phyloP scores from a whole-genome alignment of 2,329 filamentous ascomycete genomes.

The Metarhizium robertsii region DNA sequence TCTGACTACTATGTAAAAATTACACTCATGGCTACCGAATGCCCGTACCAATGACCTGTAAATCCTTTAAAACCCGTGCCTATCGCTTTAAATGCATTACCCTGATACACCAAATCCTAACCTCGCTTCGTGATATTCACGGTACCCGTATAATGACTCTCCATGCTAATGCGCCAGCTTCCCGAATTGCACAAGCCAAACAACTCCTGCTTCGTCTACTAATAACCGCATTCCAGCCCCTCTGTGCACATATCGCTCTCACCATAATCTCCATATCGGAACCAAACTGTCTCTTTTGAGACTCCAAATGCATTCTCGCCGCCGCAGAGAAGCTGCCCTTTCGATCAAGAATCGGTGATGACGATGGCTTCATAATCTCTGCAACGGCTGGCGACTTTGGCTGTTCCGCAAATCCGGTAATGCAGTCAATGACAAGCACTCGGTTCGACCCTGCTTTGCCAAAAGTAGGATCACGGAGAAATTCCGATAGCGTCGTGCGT shows the following conservation, averaged over 20 bases:
- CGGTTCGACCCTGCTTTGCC: conserved; percentile 19
- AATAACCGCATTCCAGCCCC: conserved; percentile 64
- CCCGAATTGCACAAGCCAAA: conserved; percentile 63
- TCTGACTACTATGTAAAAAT: neutral
- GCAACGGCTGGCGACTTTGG: conserved; percentile 39
- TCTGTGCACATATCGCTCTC: conserved; percentile 63
- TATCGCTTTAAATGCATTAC: neutral
- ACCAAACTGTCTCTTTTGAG: conserved; percentile 46
- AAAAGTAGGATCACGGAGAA: conserved; percentile 29
- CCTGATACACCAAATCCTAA: neutral
- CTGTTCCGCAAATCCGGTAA: conserved; percentile 40
- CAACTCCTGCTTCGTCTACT: conserved; percentile 60
- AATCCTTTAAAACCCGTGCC: neutral
- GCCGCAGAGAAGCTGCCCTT: conserved; percentile 32
- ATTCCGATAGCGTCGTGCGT: conserved; percentile 34
- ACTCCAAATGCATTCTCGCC: conserved; percentile 46
- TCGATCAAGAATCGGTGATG: conserved; percentile 21
- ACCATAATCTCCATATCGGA: conserved; percentile 63
- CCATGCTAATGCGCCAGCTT: conserved; percentile 63
- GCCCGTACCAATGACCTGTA: neutral
- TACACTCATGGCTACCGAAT: neutral
- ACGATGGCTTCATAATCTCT: conserved; percentile 19
- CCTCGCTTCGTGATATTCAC: conserved; percentile 14
- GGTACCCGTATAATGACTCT: conserved; percentile 56
- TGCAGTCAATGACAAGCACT: conserved; percentile 55